These are phyloP conservation scores for Apiospora sp. DNA, from an alignment of 2,329 filamentous ascomycete genomes.

Conservation along the genomic window DNA sequence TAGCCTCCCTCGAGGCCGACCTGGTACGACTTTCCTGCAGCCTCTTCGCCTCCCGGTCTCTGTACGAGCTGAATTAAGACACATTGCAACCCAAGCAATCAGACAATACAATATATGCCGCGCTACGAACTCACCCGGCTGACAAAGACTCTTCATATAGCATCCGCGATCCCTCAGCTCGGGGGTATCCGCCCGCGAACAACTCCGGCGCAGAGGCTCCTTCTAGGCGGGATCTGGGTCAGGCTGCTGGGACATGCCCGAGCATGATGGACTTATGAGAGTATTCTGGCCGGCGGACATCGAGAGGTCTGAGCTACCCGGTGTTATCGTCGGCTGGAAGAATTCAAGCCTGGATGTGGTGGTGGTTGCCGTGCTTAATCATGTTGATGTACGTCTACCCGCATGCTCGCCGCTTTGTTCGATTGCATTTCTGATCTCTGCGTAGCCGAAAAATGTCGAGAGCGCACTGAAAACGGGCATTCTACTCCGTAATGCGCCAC, in stretches of 20 bases:
- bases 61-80: constrained; percentile 20
- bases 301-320: constrained; percentile 73
- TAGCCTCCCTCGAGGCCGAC: constrained; percentile 81
- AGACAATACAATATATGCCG: neutral
- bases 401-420: constrained; percentile 2
- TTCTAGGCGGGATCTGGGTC: constrained; percentile 67
- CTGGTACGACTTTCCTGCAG: constrained; percentile 65
- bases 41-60: constrained; percentile 9
- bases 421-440: constrained; percentile 30
- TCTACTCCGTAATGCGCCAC: constrained; percentile 81
- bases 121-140: constrained; percentile 28
- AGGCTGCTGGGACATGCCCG: constrained; percentile 64
- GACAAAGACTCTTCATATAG: constrained; percentile 53
- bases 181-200: constrained; percentile 93
- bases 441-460: constrained; percentile 79
- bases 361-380: constrained; percentile 87
- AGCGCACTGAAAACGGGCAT: constrained; percentile 85
- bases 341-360: constrained; percentile 92
- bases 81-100: neutral
- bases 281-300: constrained; percentile 98
- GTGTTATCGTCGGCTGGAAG: constrained; percentile 93
- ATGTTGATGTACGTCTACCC: constrained; percentile 77
- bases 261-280: constrained; percentile 90
- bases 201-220: constrained; percentile 91
- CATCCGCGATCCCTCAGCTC: constrained; percentile 81